Evolutionary conservation across 2,329 filamentous ascomycete genomes (phyloP).

Genomic region (Fusarium abutilonis): DNA sequence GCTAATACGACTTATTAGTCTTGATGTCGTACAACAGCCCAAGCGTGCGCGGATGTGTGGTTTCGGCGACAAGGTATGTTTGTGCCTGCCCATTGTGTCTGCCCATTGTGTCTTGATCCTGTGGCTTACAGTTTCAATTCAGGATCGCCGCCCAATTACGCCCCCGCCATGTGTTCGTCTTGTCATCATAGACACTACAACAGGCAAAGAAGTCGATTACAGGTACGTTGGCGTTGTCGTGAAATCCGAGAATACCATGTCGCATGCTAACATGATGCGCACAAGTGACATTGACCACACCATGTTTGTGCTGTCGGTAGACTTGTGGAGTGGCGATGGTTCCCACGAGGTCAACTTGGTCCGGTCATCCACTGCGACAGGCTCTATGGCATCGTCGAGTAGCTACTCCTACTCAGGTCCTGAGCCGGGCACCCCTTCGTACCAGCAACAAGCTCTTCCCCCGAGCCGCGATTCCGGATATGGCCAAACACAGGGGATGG

Average conservation of each 20-base stretch:
- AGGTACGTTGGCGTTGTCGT: slow-evolving; percentile 65
- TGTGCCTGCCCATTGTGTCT: slow-evolving; percentile 6
- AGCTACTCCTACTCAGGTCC: slow-evolving; percentile 73
- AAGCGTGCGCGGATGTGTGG: slow-evolving; percentile 96
- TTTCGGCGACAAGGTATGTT: slow-evolving; percentile 91
- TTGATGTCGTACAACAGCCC: slow-evolving; percentile 89
- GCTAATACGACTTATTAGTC: slow-evolving; percentile 54
- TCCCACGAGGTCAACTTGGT: slow-evolving; percentile 73
- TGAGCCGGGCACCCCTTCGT: slow-evolving; percentile 43
- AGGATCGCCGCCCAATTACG: slow-evolving; percentile 96
- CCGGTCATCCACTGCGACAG: slow-evolving; percentile 70
- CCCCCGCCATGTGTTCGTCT: slow-evolving; percentile 92
- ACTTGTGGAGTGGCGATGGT: slow-evolving; percentile 73
- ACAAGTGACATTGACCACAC: slow-evolving; percentile 53
- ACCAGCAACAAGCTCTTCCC: slow-evolving; percentile 51
- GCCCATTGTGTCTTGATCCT: background rate
- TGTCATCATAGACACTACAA: slow-evolving; percentile 77
- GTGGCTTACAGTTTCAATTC: slow-evolving; percentile 22
- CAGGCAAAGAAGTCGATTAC: slow-evolving; percentile 83
- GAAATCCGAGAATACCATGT: background rate
- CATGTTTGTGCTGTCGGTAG: slow-evolving; percentile 69
- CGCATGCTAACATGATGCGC: slow-evolving; percentile 13
- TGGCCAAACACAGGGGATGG: slow-evolving; percentile 42
- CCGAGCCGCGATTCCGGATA: slow-evolving; percentile 52
- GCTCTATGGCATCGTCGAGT: slow-evolving; percentile 83